Base-by-base conservation (phyloP, 169 alveolate genomes). In the Plasmodium vinckei region DNA sequence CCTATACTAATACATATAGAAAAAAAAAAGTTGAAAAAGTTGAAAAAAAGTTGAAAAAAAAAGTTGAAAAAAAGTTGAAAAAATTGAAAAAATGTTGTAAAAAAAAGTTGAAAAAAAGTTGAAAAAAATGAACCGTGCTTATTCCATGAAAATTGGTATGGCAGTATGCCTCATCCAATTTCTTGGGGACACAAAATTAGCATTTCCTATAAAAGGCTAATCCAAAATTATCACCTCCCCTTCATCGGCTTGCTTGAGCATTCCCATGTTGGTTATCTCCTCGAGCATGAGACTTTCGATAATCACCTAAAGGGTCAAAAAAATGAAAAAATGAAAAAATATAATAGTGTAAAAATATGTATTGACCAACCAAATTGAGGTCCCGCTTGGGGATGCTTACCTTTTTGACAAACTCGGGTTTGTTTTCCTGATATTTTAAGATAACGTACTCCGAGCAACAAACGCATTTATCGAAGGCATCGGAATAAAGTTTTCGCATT, bases 361-460 rank as follows among this genome's bases (percentile, higher is more conserved):
- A n/a, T n/a, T n/a, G 10, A 56, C 1, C 0, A 1, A 6, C 5
- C 13, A 17, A 4, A 27, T 27, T 27, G 39, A 1, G 0, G 1
- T 2, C 0, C 5, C 39, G 39, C 2, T 4, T 2, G 5, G 39
- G 39, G 4, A 3, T 27, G 4, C 39, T 27, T 4, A 27, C 39
- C 72, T 88, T 72, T 72, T 68, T 23, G 15, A 92, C 46, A 57
- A 94, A 91, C 1, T 6, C 70, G 39, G 70, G 44, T 49, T 87
- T 73, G 54, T 90, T 72, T 15, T 68, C 51, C 39, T 82, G 91
- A 27, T 87, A 87, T 12, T 33, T 25, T 46, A 54, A 23, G 33
- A 94, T 56, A 3, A 94, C 92, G 1, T 17, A 47, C 21, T 68
- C 77, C 51, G 96, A 94, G 51, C 96, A 94, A 21, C 96, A 94